Conservation (phyloP, 805 yeast genomes). For the Ogataea zsoltii region DNA sequence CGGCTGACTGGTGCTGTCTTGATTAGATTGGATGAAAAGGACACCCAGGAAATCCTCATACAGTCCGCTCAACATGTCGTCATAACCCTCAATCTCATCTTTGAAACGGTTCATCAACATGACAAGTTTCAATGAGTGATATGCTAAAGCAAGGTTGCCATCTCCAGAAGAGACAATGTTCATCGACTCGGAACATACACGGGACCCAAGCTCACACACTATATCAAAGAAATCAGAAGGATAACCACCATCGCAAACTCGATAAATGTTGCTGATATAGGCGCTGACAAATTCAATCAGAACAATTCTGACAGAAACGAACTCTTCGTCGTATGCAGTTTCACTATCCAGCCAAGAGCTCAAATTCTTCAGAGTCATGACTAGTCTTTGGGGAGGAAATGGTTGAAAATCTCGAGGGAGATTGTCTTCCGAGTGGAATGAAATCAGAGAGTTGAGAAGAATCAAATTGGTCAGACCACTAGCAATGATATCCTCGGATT, state of each 20-base stretch:
- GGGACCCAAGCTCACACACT: conserved; percentile 39
- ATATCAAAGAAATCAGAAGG: conserved; percentile 31
- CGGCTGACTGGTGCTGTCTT: conserved; percentile 32
- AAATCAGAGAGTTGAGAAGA: conserved; percentile 46
- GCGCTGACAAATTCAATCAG: conserved; percentile 44
- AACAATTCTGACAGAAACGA: conserved; percentile 50
- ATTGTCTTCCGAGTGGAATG: conserved; percentile 32
- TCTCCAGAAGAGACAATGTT: conserved; percentile 36
- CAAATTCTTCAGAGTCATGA: conserved; percentile 58
- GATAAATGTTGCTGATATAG: conserved; percentile 33
- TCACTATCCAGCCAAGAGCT: conserved; percentile 63
- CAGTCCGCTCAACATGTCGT: conserved; percentile 38
- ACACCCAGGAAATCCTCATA: conserved; percentile 46
- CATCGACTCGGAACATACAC: conserved; percentile 45
- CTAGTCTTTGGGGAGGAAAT: conserved; percentile 63
- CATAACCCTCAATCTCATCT: conserved; percentile 34
- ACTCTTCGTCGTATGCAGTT: conserved; percentile 56
- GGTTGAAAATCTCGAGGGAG: conserved; percentile 35
- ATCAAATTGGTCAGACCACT: conserved; percentile 50
- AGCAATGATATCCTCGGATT: conserved; percentile 39
- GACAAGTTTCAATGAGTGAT: conserved; percentile 47
- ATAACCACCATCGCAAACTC: conserved; percentile 29
- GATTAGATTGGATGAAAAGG: conserved; percentile 24
- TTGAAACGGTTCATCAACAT: conserved; percentile 31
- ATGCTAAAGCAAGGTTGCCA: conserved; percentile 42